Base-by-base conservation (phyloP, 768 basidiomycete species). In the Tricholoma hemisulphureum region DNA sequence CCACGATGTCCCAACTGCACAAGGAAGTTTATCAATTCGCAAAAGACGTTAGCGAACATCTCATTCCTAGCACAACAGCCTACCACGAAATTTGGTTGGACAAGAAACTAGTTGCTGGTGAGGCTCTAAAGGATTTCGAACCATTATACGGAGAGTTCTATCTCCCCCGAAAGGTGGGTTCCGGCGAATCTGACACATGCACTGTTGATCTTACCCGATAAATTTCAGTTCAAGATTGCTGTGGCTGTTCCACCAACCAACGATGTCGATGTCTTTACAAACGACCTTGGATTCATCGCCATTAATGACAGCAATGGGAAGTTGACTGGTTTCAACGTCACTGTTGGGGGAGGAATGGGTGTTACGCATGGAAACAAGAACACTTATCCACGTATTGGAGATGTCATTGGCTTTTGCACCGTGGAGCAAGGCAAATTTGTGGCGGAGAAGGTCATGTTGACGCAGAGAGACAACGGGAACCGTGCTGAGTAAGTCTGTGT, bases 61-160 rank as follows among this genome's bases (percentile, higher is more conserved):
- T 99, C 39, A 80, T 97, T 31, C 97, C 97, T 20, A 82, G 86
- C 45, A 98, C 95, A 4, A 85, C 86, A 4, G 97, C 97, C 5
- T 98, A 99, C 71, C 93, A 98, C 69, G 97, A 99, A 74, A 98
- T 99, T 61, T 99, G 96, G 96, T 80, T 98, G 41, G 95, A 98
- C 77, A 95, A 97, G 78, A 97, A 97, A 78, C 75, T 94, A 64
- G 89, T 99, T 51, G 93, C 90, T 4, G 97, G 96, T 16, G 95
- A 94, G 32, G 94, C 95, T 5, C 73, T 97, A 59, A 91, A 95
- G 69, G 95, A 97, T 73, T 85, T 93, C 62, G 97, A 99, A 73
- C 97, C 97, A 2, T 74, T 98, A n/a, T 99, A 98, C 68, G 97
- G 97, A 34, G 89, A 93, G 69, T 95, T 95, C 75, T 98, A 99